Evolutionary conservation across 768 basidiomycete species (phyloP).

Genomic region (Russula virescens): DNA sequence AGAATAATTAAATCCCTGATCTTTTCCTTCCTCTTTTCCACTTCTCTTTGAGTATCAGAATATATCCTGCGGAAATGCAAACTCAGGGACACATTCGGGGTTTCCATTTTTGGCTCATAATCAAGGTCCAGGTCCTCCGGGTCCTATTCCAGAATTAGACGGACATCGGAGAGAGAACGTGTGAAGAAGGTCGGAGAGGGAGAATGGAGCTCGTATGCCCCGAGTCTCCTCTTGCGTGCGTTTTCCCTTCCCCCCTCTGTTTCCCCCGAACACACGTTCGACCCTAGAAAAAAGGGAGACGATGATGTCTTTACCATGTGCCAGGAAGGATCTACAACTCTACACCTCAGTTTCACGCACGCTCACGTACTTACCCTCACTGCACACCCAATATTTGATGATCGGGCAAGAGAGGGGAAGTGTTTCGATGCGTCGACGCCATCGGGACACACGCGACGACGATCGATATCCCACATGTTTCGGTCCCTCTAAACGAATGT

Average conservation of each 20-base stretch:
- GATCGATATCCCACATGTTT: background rate
- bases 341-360: background rate
- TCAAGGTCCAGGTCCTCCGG: background rate
- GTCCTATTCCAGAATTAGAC: background rate
- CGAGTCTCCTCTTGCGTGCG: too few relatives aligned
- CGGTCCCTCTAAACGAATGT: background rate
- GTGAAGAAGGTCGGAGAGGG: too few relatives aligned
- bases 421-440: background rate
- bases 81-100: background rate
- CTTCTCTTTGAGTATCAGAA: background rate
- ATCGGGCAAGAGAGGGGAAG: background rate
- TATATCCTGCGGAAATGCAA: background rate
- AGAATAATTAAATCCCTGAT: too few relatives aligned
- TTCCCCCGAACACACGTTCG: background rate
- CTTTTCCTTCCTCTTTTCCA: too few relatives aligned
- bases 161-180: background rate
- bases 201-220: too few relatives aligned
- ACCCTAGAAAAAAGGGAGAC: background rate
- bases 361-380: background rate
- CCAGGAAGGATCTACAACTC: background rate
- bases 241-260: too few relatives aligned
- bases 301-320: background rate
- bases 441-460: background rate
- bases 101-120: background rate
- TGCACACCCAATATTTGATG: background rate